Base-by-base conservation (phyloP, 2,329 filamentous ascomycete genomes). In the Aureobasidium vineae region DNA sequence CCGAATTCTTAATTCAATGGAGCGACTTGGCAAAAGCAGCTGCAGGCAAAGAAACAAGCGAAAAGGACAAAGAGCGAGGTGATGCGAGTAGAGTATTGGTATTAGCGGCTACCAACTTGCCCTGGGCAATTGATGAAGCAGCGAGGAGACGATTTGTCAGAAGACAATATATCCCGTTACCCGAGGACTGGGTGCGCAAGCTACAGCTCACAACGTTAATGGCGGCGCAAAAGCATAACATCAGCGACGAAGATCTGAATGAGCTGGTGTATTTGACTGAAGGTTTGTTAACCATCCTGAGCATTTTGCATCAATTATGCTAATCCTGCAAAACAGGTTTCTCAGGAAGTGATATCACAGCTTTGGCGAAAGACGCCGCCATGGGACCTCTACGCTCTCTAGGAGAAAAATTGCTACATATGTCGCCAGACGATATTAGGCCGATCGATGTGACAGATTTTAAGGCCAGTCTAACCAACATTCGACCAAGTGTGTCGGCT, bases 1-100 rank as follows among this genome's bases (percentile, higher is more conserved):
- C 95, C 0, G 95, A 99, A 75, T 99, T 99, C 72, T 80, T 99
- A 36, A 97, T 99, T 33, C 93, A 97, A 74, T 99, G 95, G 95
- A 95, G 91, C 67, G 92, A 97, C 75, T 80, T 99, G 2, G 92
- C 96, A 73, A 88, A 92, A 70, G 95, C 95, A 2, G 95, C 95
- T 7, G 94, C 93, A 4, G 94, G 94, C 0, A 85, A 91, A 43
- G 92, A 96, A 74, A 81, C 85, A 56, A 84, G 77, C 16, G 84
- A 86, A 16, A 88, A 84, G 67, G 86, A 90, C 41, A 90, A 85
- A 70, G 86, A 89, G 68, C 83, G 83, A 65, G 92, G 92, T 0
- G 94, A 98, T 77, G 87, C 93, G 5, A 95, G 88, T 69, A 85
- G 94, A 63, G 95, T 99, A 1, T 83, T 99, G 16, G 95, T 99